Percentiles rank a stretch among this genome's conserved stretches.
Evolutionary conservation across 2,329 filamentous ascomycete species (phyloP).

Genomic region (Metarhizium guizhouense): DNA sequence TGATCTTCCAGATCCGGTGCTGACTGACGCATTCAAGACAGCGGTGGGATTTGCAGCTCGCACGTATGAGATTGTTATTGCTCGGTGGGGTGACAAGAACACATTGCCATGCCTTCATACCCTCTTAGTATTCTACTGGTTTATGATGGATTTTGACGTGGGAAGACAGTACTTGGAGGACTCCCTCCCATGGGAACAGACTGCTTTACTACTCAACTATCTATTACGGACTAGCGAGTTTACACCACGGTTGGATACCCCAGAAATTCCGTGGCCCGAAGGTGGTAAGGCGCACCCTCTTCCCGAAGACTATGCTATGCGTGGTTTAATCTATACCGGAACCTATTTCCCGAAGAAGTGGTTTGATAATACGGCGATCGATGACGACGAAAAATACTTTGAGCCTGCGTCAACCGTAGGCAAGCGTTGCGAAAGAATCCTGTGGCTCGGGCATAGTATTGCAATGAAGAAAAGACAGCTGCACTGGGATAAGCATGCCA

Average conservation of each 20-base stretch:
- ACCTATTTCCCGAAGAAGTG: constrained; percentile 49
- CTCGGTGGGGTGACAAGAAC: constrained; percentile 46
- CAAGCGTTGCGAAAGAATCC: constrained; percentile 47
- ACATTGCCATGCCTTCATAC: constrained; percentile 55
- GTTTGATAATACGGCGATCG: constrained; percentile 49
- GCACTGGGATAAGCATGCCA: constrained; percentile 27
- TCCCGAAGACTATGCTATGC: constrained; percentile 60
- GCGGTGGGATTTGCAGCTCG: constrained; percentile 32
- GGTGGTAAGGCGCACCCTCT: constrained; percentile 42
- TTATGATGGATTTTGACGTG: constrained; percentile 23
- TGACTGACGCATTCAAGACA: constrained; percentile 20
- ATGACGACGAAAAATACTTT: constrained; percentile 60
- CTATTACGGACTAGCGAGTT: constrained; percentile 17
- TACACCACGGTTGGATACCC: constrained; percentile 27
- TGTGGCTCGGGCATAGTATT: constrained; percentile 47
- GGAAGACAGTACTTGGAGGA: constrained; percentile 14
- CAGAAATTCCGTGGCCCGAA: constrained; percentile 37
- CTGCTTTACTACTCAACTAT: constrained; percentile 29
- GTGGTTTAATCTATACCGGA: constrained; percentile 53
- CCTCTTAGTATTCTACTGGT: constrained; percentile 48
- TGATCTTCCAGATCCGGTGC: constrained; percentile 10
- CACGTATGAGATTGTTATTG: constrained; percentile 38
- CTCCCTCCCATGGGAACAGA: constrained; percentile 43
- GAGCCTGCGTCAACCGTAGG: constrained; percentile 51
- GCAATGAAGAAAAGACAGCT: constrained; percentile 34